Percentiles rank a stretch among this genome's conserved stretches.
phyloP scores from a whole-genome alignment of 2,329 filamentous ascomycete species.

The Aspergillus fumigatiaffinis region DNA sequence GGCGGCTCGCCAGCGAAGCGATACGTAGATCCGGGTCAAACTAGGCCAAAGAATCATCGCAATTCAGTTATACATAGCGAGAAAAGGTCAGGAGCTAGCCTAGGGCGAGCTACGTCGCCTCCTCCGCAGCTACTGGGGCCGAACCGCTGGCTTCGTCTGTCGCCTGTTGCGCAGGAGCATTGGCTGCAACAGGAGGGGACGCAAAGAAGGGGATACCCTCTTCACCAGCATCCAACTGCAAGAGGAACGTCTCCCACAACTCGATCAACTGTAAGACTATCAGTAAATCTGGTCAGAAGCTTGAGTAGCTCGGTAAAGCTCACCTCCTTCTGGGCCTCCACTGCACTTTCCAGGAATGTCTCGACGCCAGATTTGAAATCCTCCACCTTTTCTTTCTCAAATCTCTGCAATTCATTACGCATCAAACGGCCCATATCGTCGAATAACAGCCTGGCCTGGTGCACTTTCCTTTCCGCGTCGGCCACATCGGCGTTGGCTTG shows the following conservation, averaged over 20 bases:
- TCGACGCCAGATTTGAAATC: constrained; percentile 98
- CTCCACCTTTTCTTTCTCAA: constrained; percentile 96
- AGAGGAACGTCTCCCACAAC: constrained; percentile 96
- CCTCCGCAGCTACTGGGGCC: constrained; percentile 11
- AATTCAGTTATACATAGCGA: constrained; percentile 14
- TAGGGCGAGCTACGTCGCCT: constrained; percentile 12
- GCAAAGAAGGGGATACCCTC: constrained; percentile 57
- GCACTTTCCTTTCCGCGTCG: constrained; percentile 90
- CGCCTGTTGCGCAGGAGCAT: constrained; percentile 18
- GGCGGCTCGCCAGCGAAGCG: background rate
- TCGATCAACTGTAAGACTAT: constrained; percentile 63
- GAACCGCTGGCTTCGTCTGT: constrained; percentile 8
- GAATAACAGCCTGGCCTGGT: constrained; percentile 84
- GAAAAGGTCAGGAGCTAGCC: background rate
- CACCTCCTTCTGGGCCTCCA: constrained; percentile 98
- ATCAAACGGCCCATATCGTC: constrained; percentile 97
- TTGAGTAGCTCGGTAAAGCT: constrained; percentile 27
- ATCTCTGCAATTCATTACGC: constrained; percentile 84
- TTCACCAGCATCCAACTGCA: constrained; percentile 92
- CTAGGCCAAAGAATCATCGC: constrained; percentile 5
- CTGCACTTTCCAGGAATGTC: constrained; percentile 93
- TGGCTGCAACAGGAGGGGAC: constrained; percentile 19
- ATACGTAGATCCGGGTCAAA: background rate
- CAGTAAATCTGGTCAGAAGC: background rate
- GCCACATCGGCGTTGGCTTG: constrained; percentile 88